A percentile compares a stretch with the other conserved stretches of the same genome.
phyloP scores from a whole-genome alignment of 495 filamentous ascomycete species.

The Halenospora varia region DNA sequence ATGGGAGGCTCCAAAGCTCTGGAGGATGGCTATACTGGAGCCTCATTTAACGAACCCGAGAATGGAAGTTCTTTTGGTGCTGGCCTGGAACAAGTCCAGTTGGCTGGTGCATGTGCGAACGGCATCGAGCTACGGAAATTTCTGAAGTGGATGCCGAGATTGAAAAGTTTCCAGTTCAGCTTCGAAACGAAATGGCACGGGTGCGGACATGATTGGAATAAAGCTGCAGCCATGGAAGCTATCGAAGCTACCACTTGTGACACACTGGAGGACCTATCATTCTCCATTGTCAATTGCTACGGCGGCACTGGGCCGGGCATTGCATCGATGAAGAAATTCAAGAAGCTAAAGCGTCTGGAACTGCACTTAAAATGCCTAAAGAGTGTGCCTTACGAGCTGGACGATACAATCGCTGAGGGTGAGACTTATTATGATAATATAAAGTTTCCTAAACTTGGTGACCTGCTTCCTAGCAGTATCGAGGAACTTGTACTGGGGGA shows the following conservation, averaged over 20 bases:
- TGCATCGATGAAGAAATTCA: not conserved
- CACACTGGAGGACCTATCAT: not conserved
- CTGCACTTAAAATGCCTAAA: not conserved
- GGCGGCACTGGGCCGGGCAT: not conserved
- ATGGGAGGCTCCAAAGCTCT: not conserved
- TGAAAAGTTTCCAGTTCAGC: not conserved
- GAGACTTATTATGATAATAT: not conserved
- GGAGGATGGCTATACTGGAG: not conserved
- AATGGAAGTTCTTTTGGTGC: not conserved
- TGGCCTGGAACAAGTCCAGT: not conserved
- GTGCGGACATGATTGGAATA: not conserved
- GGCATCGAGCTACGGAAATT: not conserved
- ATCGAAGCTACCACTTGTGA: conserved; percentile 1
- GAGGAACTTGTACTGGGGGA: too few species aligned
- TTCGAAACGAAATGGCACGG: not conserved
- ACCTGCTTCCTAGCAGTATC: not conserved
- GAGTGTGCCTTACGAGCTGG: not conserved
- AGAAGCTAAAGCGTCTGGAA: not conserved
- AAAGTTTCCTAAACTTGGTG: not conserved
- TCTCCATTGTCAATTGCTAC: not conserved
- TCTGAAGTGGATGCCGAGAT: not conserved
- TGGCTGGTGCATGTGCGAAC: not conserved
- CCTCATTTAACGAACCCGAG: not conserved
- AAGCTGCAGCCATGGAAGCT: not conserved
- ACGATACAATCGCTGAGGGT: not conserved